A percentile compares a stretch with the other conserved stretches of the same genome.
These are phyloP conservation scores for Mercurialis annua DNA, from an alignment of 345 rosid genomes.

Conservation along the genomic window DNA sequence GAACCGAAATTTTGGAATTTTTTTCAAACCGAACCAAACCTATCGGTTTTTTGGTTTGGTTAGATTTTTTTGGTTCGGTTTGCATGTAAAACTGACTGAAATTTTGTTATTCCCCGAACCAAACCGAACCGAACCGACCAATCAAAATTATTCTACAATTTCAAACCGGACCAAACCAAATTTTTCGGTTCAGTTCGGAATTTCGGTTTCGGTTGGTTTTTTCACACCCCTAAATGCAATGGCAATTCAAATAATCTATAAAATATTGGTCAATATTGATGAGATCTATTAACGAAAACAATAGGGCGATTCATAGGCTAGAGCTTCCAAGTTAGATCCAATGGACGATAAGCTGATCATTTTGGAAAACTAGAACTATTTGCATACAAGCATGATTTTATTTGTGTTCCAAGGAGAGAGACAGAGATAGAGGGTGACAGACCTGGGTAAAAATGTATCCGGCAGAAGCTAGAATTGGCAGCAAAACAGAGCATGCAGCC, in stretches of 20 bases:
- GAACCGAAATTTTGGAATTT: too few species aligned
- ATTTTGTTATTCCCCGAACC: too few species aligned
- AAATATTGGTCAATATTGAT: background rate
- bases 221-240: too few species aligned
- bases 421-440: constrained; percentile 20
- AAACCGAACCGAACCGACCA: too few species aligned
- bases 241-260: background rate
- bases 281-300: background rate
- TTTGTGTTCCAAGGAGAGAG: background rate
- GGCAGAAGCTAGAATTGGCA: constrained; percentile 79
- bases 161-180: too few species aligned
- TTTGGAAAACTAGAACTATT: background rate
- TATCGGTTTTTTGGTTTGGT: too few species aligned
- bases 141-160: too few species aligned
- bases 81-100: too few species aligned
- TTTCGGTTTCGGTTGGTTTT: too few species aligned
- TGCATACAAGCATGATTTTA: background rate
- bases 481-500: constrained; percentile 70
- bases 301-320: background rate
- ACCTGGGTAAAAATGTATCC: constrained; percentile 76
- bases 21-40: too few species aligned
- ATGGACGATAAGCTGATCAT: background rate
- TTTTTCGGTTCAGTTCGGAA: too few species aligned
- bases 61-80: too few species aligned
- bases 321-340: background rate